Percentiles rank a stretch among this genome's conserved stretches.
Evolutionary conservation across 805 yeast species (phyloP).

Genomic region (Candida namnaoensis): DNA sequence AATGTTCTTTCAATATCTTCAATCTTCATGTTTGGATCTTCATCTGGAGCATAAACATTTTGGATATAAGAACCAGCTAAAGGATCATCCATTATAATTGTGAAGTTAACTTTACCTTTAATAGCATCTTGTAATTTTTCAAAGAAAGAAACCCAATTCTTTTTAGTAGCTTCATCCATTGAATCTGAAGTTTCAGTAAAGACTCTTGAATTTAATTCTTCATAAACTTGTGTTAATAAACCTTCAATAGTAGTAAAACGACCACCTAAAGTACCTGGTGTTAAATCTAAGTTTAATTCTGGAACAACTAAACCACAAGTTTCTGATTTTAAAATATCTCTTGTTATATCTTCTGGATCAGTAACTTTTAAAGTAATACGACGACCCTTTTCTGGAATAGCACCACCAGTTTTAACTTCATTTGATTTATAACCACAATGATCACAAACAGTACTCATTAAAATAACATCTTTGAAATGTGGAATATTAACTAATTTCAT

Average conservation of each 20-base stretch:
- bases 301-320: conserved; percentile 83
- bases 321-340: conserved; percentile 93
- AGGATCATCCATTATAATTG: conserved; percentile 89
- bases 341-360: conserved; percentile 81
- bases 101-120: conserved; percentile 75
- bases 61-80: conserved; percentile 92
- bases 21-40: conserved; percentile 89
- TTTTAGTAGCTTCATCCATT: conserved; percentile 70
- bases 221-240: conserved; percentile 76
- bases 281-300: conserved; percentile 81
- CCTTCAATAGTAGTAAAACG: conserved; percentile 98
- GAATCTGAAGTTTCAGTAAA: conserved; percentile 84
- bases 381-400: conserved; percentile 79
- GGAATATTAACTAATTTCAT: conserved; percentile 97
- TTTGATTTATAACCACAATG: conserved; percentile 93
- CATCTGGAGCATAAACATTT: conserved; percentile 98
- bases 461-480: conserved; percentile 93
- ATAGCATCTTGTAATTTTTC: conserved; percentile 67
- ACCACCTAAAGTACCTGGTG: conserved; percentile 96
- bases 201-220: conserved; percentile 80
- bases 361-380: conserved; percentile 65
- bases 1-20: conserved; percentile 87
- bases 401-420: conserved; percentile 98
- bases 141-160: conserved; percentile 80
- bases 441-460: conserved; percentile 92